Percentiles rank a stretch among this genome's conserved stretches.
Conservation (phyloP, 2,329 filamentous ascomycete genomes). For the Ascochyta lentis region DNA sequence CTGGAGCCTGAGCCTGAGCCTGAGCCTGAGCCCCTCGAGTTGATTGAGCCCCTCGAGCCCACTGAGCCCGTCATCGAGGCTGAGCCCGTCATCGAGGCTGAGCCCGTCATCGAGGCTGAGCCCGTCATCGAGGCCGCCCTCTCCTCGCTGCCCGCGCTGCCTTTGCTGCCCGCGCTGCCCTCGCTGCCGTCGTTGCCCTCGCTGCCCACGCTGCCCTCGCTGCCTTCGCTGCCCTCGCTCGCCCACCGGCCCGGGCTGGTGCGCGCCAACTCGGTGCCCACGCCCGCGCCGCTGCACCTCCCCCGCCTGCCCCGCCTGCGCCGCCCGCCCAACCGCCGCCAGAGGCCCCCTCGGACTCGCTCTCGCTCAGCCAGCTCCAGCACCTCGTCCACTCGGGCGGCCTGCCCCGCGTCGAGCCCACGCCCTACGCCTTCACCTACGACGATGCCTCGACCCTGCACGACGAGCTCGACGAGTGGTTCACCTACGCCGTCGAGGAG, state of each 20-base stretch:
- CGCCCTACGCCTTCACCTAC: constrained; percentile 77
- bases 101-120: constrained; percentile 40
- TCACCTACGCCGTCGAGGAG: constrained; percentile 87
- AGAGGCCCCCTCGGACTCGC: constrained; percentile 45
- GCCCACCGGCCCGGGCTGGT: constrained; percentile 46
- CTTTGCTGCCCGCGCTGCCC: too few relatives aligned
- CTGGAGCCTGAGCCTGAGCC: too few relatives aligned
- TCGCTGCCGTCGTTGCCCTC: too few relatives aligned
- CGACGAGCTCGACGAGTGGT: constrained; percentile 97
- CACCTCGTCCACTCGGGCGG: constrained; percentile 52
- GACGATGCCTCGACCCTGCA: constrained; percentile 65
- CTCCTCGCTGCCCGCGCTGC: too few relatives aligned
- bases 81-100: constrained; percentile 42
- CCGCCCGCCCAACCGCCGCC: constrained; percentile 40
- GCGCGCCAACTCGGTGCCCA: constrained; percentile 50
- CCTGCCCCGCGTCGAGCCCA: constrained; percentile 49
- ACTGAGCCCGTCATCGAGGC: constrained; percentile 24
- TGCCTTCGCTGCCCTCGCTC: too few relatives aligned
- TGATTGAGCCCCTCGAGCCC: too few relatives aligned
- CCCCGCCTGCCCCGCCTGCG: constrained; percentile 44
- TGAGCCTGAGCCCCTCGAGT: too few relatives aligned
- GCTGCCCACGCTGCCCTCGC: too few relatives aligned
- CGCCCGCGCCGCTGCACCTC: constrained; percentile 52
- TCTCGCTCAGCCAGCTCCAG: constrained; percentile 57
- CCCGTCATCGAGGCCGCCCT: too few relatives aligned